These are phyloP conservation scores for Boletus pseudopeckii DNA, from an alignment of 768 basidiomycete genomes.

Conservation along the genomic window DNA sequence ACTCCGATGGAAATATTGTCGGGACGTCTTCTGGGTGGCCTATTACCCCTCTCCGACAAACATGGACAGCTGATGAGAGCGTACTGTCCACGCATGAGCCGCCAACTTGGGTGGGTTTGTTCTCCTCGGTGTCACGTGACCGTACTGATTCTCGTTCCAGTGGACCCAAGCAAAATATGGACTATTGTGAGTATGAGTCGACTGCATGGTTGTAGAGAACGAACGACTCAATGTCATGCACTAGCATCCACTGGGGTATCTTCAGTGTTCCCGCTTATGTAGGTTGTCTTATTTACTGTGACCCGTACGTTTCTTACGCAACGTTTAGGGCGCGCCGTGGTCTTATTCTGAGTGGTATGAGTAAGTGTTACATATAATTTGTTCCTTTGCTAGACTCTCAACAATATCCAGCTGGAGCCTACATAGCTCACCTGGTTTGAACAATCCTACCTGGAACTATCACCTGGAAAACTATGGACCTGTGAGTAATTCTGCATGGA, in stretches of 20 bases:
- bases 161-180: slow-evolving; percentile 54
- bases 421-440: slow-evolving; percentile 33
- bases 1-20: slow-evolving; percentile 34
- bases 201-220: background rate
- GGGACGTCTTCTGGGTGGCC: slow-evolving; percentile 38
- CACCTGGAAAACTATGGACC: slow-evolving; percentile 49
- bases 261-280: slow-evolving; percentile 48
- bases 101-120: slow-evolving; percentile 47
- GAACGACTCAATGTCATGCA: slow-evolving; percentile 1
- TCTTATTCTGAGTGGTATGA: slow-evolving; percentile 56
- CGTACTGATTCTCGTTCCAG: slow-evolving; percentile 23
- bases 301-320: background rate
- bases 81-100: slow-evolving; percentile 46
- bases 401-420: slow-evolving; percentile 33
- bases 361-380: slow-evolving; percentile 30
- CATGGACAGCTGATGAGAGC: slow-evolving; percentile 38
- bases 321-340: slow-evolving; percentile 36
- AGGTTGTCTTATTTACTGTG: background rate
- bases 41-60: slow-evolving; percentile 35
- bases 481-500: slow-evolving; percentile 21
- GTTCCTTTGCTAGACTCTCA: background rate
- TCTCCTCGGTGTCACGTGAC: background rate
- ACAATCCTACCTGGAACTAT: slow-evolving; percentile 46
- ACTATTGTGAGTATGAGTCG: slow-evolving; percentile 36
- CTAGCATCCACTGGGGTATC: slow-evolving; percentile 50